A percentile compares a stretch with the other conserved stretches of the same genome.
Evolutionary conservation across 2,329 filamentous ascomycete species (phyloP).

Genomic region (Aspergillus vadensis): DNA sequence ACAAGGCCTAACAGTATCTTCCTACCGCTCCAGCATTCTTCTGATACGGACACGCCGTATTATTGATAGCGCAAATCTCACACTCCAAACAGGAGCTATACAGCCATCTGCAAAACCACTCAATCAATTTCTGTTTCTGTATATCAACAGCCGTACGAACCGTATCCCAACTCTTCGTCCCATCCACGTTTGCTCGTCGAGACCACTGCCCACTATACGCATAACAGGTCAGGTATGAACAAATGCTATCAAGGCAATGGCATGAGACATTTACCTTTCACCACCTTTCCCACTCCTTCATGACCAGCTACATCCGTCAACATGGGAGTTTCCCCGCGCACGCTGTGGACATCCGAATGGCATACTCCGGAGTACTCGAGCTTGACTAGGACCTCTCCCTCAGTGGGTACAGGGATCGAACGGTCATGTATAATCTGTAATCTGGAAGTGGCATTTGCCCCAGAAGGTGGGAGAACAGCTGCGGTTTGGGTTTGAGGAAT

Average conservation of each 20-base stretch:
- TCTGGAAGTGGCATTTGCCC: conserved; percentile 20
- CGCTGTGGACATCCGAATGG: conserved; percentile 52
- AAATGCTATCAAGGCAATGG: background rate
- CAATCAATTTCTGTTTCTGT: conserved; percentile 14
- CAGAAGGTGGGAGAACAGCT: conserved; percentile 32
- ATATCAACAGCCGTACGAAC: conserved; percentile 21
- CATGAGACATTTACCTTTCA: conserved; percentile 29
- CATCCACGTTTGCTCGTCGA: conserved; percentile 33
- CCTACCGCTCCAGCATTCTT: conserved; percentile 41
- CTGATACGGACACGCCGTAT: conserved; percentile 42
- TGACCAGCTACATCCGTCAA: conserved; percentile 51
- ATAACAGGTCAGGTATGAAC: background rate
- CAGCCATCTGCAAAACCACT: conserved; percentile 35
- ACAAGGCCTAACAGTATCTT: background rate
- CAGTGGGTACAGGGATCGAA: conserved; percentile 39
- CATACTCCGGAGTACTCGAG: conserved; percentile 52
- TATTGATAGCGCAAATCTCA: conserved; percentile 41
- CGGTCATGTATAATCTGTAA: conserved; percentile 30
- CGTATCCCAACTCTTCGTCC: conserved; percentile 36
- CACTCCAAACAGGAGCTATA: conserved; percentile 43
- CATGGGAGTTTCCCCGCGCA: conserved; percentile 47
- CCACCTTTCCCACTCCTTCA: conserved; percentile 49
- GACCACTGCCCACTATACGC: conserved; percentile 28
- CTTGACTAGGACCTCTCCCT: conserved; percentile 50
- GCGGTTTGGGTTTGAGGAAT: conserved; percentile 33